Evolutionary conservation across 306 rosid species (phyloP), one percentile per base, ranked within the genome.

Genomic region (Vicia villosa): DNA sequence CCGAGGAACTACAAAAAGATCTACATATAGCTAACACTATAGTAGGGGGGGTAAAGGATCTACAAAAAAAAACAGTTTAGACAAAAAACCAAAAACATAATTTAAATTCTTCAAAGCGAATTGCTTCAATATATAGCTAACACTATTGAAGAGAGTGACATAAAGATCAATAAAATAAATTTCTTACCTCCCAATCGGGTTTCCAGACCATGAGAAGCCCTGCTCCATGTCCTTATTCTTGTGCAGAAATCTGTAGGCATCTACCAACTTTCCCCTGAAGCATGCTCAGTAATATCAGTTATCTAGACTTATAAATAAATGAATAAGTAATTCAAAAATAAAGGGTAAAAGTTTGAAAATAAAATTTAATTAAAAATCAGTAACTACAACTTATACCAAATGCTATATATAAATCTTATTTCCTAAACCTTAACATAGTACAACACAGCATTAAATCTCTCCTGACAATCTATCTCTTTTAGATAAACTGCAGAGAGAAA

Each of bases 201-300:
- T 62, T 72, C 97, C 98, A 4, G 98, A 94, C 98, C 98, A 94
- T 28, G 97, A 94, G 81, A 94, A 94, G 71, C 97, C 98, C 40
- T 69, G 34, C 60, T 87, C 96, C 92, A 87, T 90, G 80, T 94
- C 96, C 76, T 84, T 88, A 56, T 94, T 95, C 77, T 83, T 45
- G 81, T 94, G 94, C 71, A 86, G 85, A 46, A 79, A 86, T 84
- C 98, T 89, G 68, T 90, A 90, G 69, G 96, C 96, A 83, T 94
- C 98, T 24, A 90, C 74, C 81, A 94, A 84, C 81, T 88, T 88
- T 59, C 98, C 98, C 89, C 97, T 94, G 81, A 69, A 70, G 80
- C 50, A 83, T 26, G 70, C 58, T 30, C 66, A 74, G 63, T 45
- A 55, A 30, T 71, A 50, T 72, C 74, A 79, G 84, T 38, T 42